These are phyloP conservation scores for Choricystis sp. DNA, from an alignment of 139 green algal genomes.

Conservation along the genomic window DNA sequence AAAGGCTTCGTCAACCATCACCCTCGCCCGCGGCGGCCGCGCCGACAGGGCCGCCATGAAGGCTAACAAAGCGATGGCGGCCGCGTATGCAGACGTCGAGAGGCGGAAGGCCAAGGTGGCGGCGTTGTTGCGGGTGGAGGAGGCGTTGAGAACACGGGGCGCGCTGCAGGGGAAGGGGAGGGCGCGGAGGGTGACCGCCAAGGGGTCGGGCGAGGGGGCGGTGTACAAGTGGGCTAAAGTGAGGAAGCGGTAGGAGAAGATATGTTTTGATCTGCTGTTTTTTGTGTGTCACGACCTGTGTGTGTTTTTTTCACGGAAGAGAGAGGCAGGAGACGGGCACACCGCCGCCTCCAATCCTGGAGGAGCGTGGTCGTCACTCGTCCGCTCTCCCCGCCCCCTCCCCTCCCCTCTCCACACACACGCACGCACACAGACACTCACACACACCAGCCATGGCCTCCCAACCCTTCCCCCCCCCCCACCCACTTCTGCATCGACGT, in stretches of 20 bases:
- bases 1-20: neutral
- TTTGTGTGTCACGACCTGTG: neutral
- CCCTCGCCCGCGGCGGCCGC: neutral
- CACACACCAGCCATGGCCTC: no score
- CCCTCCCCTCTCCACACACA: no score
- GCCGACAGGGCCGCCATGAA: neutral
- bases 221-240: conserved; percentile 50
- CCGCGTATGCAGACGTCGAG: neutral
- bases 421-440: no score
- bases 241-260: neutral
- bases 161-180: conserved; percentile 46
- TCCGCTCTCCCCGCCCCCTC: no score
- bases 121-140: conserved; percentile 43
- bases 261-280: neutral
- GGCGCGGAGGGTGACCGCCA: conserved; percentile 50
- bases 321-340: no score
- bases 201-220: conserved; percentile 16
- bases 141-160: conserved; percentile 41
- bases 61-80: neutral
- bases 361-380: no score
- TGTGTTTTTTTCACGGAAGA: neutral
- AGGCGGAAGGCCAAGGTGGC: conserved; percentile 9
- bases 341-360: no score
- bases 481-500: conserved; percentile 74
- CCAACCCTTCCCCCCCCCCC: no score